Base-by-base conservation (phyloP, 2,329 filamentous ascomycete species). In the Chaetomium globosum region DNA sequence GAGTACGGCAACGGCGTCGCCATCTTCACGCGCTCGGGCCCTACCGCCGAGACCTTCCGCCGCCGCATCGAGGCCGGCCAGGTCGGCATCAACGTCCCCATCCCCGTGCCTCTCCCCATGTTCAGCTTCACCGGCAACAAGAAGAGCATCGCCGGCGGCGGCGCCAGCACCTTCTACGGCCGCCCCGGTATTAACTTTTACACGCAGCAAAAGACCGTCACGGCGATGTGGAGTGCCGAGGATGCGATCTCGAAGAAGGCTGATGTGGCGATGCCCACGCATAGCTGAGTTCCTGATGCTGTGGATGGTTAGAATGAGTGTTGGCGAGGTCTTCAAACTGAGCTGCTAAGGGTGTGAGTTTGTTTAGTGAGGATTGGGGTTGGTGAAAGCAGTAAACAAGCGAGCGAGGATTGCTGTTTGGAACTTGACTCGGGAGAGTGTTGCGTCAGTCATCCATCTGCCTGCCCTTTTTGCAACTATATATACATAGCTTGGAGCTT, bases 121-220 rank as follows among this genome's bases (percentile, higher is more conserved):
- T 90, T 89, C 78, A 87, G 85, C 63, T 90, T 90, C 76, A 90
- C 87, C 31, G 88, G 87, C 53, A 90, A 90, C 82, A 94, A 99
- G 88, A 93, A 90, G 84, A 92, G 88, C 74, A 84, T 98, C 64
- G 95, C 95, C 0, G 95, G 94, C 62, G 93, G 93, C 60, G 94
- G 95, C 67, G 90, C 91, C 46, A 96, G 87, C 80, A 96, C 93
- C 19, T 98, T 99, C 77, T 99, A 99, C 79, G 95, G 95, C 71
- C 90, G 91, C 79, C 92, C 93, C 0, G 95, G 94, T 28, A 80
- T 99, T 76, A 89, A 91, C 75, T 99, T 99, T 77, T 98, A 96
- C 79, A 99, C 95, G 3, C 95, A 98, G 81, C 86, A 91, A 75
- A 98, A 99, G 90, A 99, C 95, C 2, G 95, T 99, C 57, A 99